A percentile compares a stretch with the other conserved stretches of the same genome.
phyloP scores from a whole-genome alignment of 257 asterid genomes.

The Gentiana macrophylla region DNA sequence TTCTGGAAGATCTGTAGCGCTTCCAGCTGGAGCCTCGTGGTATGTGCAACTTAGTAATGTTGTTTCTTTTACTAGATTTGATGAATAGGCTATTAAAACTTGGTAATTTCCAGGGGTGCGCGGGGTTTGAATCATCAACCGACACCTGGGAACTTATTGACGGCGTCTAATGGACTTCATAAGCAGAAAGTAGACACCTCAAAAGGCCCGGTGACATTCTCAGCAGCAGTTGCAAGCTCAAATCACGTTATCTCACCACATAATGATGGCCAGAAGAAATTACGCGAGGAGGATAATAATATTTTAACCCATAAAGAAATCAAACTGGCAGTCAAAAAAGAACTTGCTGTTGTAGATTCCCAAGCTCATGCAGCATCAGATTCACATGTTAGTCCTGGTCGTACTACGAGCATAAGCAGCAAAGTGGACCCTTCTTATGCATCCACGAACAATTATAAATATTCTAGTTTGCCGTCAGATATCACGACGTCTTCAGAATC shows the following conservation, averaged over 20 bases:
- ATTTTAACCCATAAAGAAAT: conserved; percentile 22
- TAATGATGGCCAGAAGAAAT: too few relatives aligned
- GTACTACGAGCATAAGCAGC: conserved; percentile 19
- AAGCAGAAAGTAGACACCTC: conserved; percentile 31
- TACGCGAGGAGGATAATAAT: conserved; percentile 26
- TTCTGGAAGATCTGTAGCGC: conserved; percentile 79
- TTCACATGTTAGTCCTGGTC: conserved; percentile 18
- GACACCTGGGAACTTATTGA: conserved; percentile 23
- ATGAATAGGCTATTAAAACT: conserved; percentile 11
- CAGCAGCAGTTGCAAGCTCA: conserved; percentile 40
- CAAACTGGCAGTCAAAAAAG: conserved; percentile 22
- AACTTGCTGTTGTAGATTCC: conserved; percentile 23
- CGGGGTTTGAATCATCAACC: conserved; percentile 49
- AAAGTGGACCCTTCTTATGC: conserved; percentile 26
- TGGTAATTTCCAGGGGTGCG: conserved; percentile 56
- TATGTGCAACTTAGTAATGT: conserved; percentile 15
- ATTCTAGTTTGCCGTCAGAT: conserved; percentile 13
- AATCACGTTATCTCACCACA: conserved; percentile 24
- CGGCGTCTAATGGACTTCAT: conserved; percentile 30
- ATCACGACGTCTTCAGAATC: conserved; percentile 24
- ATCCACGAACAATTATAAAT: conserved; percentile 20
- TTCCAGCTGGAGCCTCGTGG: conserved; percentile 96
- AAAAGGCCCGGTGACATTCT: conserved; percentile 30
- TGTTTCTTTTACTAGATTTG: conserved; percentile 7
- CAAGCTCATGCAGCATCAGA: conserved; percentile 15